Evolutionary conservation across 164 flowering plant genomes (phyloP).

Genomic region (Taxillus chinensis): DNA sequence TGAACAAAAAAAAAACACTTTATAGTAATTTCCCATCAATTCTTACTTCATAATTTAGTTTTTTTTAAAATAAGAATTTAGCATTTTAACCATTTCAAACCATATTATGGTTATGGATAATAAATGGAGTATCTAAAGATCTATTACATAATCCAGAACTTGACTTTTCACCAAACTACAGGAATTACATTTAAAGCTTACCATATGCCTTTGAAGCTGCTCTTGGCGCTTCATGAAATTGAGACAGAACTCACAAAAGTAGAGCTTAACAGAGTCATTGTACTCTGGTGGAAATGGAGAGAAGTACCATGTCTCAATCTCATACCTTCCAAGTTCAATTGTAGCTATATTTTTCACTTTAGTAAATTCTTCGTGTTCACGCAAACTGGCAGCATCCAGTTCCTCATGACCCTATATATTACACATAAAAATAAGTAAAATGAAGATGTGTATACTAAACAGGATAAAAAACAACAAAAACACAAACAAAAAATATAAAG

Average conservation of each 20-base stretch:
- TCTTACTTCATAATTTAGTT: no score
- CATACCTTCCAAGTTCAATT: constrained; percentile 7
- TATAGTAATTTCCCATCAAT: no score
- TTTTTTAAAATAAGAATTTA: no score
- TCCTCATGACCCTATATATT: constrained; percentile 84
- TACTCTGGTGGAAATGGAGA: constrained; percentile 7
- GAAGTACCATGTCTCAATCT: constrained; percentile 7
- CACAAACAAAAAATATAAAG: neutral
- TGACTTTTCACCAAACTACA: neutral
- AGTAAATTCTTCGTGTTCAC: constrained; percentile 97
- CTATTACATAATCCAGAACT: neutral
- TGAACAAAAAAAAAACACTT: neutral
- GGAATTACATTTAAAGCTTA: constrained; percentile 7
- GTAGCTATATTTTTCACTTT: constrained; percentile 64
- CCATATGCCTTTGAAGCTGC: constrained; percentile 7
- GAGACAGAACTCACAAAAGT: constrained; percentile 6
- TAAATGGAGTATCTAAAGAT: neutral
- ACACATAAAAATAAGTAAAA: neutral
- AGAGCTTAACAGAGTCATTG: constrained; percentile 5
- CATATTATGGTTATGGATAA: no score
- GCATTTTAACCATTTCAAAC: no score
- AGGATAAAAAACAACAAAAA: neutral
- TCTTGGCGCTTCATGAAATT: constrained; percentile 7
- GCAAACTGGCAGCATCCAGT: constrained; percentile 98
- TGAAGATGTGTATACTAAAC: neutral